Evolutionary conservation across 2,329 filamentous ascomycete species (phyloP).

Genomic region (Trichoderma asperellum): DNA sequence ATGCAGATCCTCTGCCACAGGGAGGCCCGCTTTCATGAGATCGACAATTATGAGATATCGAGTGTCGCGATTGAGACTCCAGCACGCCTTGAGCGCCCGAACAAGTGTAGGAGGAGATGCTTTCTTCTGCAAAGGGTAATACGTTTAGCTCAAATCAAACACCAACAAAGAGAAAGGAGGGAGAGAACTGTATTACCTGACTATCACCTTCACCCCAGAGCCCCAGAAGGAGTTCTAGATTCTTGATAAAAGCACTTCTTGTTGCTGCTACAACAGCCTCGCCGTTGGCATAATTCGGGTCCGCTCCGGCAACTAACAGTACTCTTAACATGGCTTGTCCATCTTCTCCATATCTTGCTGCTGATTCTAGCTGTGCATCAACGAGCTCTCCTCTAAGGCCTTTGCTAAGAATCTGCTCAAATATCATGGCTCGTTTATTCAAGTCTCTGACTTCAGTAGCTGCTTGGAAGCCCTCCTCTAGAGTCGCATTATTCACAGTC

Average conservation of each 20-base stretch:
- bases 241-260: conserved; percentile 54
- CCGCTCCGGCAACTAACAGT: conserved; percentile 57
- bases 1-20: conserved; percentile 54
- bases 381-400: conserved; percentile 57
- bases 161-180: no score
- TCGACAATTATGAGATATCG: conserved; percentile 54
- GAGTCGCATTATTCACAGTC: conserved; percentile 46
- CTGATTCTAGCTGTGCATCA: conserved; percentile 57
- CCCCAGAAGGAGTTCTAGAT: conserved; percentile 56
- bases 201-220: conserved; percentile 47
- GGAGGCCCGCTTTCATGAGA: conserved; percentile 57
- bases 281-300: conserved; percentile 58
- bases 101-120: conserved; percentile 54
- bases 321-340: conserved; percentile 55
- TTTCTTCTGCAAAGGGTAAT: conserved; percentile 44
- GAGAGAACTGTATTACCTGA: conserved; percentile 40
- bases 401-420: conserved; percentile 54
- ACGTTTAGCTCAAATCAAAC: not conserved
- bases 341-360: conserved; percentile 55
- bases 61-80: conserved; percentile 54
- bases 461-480: conserved; percentile 59
- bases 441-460: conserved; percentile 58
- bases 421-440: conserved; percentile 52
- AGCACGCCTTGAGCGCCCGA: conserved; percentile 57
- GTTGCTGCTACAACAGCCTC: conserved; percentile 60